A percentile compares a stretch with the other conserved stretches of the same genome.
These are phyloP conservation scores for Vigna radiata DNA, from an alignment of 306 rosid species.

Conservation along the genomic window DNA sequence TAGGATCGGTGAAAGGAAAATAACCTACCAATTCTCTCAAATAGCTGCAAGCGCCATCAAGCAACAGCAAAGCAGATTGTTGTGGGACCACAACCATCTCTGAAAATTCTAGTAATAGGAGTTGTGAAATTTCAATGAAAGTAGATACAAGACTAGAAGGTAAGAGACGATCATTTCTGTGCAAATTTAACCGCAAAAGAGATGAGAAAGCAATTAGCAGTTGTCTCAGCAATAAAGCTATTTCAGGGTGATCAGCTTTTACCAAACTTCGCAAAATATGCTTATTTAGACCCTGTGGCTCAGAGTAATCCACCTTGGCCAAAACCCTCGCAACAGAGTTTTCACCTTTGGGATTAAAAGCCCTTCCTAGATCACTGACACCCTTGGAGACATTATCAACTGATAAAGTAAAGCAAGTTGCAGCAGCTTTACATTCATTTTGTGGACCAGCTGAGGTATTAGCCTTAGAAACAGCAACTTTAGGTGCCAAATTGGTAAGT, in stretches of 20 bases:
- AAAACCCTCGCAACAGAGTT: conserved; percentile 54
- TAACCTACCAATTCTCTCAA: conserved; percentile 70
- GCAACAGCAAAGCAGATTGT: conserved; percentile 69
- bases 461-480: conserved; percentile 40
- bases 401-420: conserved; percentile 47
- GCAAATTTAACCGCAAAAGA: conserved; percentile 72
- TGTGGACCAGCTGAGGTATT: conserved; percentile 42
- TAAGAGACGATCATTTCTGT: conserved; percentile 50
- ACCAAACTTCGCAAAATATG: conserved; percentile 67
- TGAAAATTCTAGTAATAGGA: conserved; percentile 69
- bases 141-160: conserved; percentile 58
- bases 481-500: conserved; percentile 37
- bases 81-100: conserved; percentile 65
- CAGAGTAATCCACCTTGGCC: conserved; percentile 58
- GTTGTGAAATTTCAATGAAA: conserved; percentile 62
- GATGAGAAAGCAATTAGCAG: conserved; percentile 71
- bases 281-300: conserved; percentile 57
- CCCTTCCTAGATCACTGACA: conserved; percentile 45
- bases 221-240: conserved; percentile 74
- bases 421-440: conserved; percentile 46
- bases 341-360: conserved; percentile 45
- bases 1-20: conserved; percentile 69
- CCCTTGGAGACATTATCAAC: conserved; percentile 39
- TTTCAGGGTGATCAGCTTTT: conserved; percentile 67
- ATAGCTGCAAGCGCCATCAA: conserved; percentile 68